phyloP scores from a whole-genome alignment of 352 stramenopile species.

The Globisporangium lucens region DNA sequence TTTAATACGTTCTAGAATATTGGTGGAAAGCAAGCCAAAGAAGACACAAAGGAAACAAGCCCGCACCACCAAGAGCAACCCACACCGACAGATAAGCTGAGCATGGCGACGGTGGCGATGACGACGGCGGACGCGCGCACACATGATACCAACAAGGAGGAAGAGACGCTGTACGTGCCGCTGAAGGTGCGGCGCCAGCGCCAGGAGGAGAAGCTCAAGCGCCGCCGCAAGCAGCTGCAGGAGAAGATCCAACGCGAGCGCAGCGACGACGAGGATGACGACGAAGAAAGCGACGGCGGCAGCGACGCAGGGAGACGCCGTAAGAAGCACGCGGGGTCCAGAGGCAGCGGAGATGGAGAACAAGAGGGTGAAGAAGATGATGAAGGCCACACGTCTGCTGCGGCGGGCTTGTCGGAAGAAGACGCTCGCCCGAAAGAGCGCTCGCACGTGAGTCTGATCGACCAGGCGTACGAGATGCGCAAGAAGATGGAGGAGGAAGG shows the following conservation, averaged over 20 bases:
- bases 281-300: conserved; percentile 9
- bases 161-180: conserved; percentile 63
- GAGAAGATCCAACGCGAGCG: conserved; percentile 50
- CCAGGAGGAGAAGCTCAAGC: conserved; percentile 62
- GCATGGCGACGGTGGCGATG: neutral
- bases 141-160: neutral
- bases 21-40: too few species aligned
- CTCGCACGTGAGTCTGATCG: conserved; percentile 71
- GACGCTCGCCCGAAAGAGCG: conserved; percentile 26
- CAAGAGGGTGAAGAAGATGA: conserved; percentile 11
- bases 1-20: too few species aligned
- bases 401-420: conserved; percentile 7
- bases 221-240: conserved; percentile 46
- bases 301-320: conserved; percentile 7
- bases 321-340: neutral
- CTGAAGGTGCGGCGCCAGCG: conserved; percentile 70
- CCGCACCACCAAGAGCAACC: neutral
- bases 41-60: neutral
- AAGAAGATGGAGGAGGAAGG: conserved; percentile 70
- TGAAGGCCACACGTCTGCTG: conserved; percentile 14
- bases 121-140: conserved; percentile 10
- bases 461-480: conserved; percentile 84
- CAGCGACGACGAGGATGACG: conserved; percentile 25
- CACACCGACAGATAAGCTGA: neutral
- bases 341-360: conserved; percentile 2